Conservation (phyloP, 2,329 filamentous ascomycete species). For the Alternaria sp. region DNA sequence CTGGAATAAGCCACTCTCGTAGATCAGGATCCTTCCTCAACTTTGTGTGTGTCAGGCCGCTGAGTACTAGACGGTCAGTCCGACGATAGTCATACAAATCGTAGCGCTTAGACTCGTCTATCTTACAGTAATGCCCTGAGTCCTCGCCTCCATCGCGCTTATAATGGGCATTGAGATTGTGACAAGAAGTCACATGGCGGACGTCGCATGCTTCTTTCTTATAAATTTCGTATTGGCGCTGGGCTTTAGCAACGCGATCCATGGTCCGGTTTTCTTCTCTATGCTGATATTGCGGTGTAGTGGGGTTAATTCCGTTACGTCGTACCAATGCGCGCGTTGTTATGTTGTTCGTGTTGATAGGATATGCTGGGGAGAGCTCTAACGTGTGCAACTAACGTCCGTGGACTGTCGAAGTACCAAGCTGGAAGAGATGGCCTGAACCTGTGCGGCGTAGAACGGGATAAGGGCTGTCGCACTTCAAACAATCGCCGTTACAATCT, state of each 20-base stretch:
- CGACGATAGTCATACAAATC: neutral
- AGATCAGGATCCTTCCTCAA: neutral
- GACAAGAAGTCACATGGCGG: neutral
- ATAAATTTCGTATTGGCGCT: neutral
- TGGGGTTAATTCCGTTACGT: no score
- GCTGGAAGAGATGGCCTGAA: constrained; percentile 6
- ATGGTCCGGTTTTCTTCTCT: neutral
- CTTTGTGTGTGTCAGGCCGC: neutral
- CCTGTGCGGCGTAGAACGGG: constrained; percentile 15
- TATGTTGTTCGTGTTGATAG: neutral
- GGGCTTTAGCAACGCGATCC: neutral
- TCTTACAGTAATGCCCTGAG: neutral
- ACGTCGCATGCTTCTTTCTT: neutral
- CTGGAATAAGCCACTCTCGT: neutral
- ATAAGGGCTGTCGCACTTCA: neutral
- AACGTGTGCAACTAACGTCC: neutral
- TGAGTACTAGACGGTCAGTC: neutral
- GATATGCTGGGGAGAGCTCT: neutral
- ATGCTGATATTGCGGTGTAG: neutral
- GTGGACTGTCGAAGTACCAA: neutral
- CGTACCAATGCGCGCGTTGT: neutral
- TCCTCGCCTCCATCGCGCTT: neutral
- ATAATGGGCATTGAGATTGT: neutral
- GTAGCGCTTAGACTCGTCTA: neutral
- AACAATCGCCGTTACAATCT: constrained; percentile 3